Base-by-base conservation (phyloP, 2,329 filamentous ascomycete genomes). In the Penicillium brevicompactum region DNA sequence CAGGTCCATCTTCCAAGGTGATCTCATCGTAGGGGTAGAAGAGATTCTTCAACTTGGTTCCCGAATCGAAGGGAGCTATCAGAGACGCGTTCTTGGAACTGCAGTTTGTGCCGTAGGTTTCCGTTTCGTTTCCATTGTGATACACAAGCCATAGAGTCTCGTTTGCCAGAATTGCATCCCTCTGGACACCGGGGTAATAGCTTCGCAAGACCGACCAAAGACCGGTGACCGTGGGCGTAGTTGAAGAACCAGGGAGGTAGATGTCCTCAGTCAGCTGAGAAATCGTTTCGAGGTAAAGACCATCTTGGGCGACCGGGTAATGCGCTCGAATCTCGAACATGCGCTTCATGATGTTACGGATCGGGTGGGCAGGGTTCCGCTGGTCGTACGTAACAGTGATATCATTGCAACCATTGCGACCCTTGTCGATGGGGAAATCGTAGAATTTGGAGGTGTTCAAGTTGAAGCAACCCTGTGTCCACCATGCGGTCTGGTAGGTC, bases 391-490 rank as follows among this genome's bases (percentile, higher is more conserved):
- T 80, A 48, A 85, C 82, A 4, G 71, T 67, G 38, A 81, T 79
- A 55, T 87, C 84, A 41, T 81, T 63, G 62, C 85, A 88, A 8
- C 84, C 86, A 31, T 74, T 59, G 1, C 76, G 70, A 4, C 80
- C 80, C 59, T 77, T 75, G 41, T 82, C 81, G 32, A 85, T 69
- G 0, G 84, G 85, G 73, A 83, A 84, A 2, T 84, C 64, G 61
- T 79, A 81, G 65, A 86, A 85, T 57, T 86, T 82, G 2, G 77
- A 77, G 32, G 81, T 81, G 13, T 78, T 75, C 10, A 87, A 74
- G 4, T 74, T 74, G 69, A 87, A 87, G 66, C 85, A 88, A 4
- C 86, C 85, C 63, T 88, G 85, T 37, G 80, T 78, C 63, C 84
- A 81, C 85, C 85, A 88, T 1, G 85, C 85, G 3, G 79, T 80